Base-by-base conservation (phyloP, 176 grass and related monocot species). In the Eragrostis nindensis region DNA sequence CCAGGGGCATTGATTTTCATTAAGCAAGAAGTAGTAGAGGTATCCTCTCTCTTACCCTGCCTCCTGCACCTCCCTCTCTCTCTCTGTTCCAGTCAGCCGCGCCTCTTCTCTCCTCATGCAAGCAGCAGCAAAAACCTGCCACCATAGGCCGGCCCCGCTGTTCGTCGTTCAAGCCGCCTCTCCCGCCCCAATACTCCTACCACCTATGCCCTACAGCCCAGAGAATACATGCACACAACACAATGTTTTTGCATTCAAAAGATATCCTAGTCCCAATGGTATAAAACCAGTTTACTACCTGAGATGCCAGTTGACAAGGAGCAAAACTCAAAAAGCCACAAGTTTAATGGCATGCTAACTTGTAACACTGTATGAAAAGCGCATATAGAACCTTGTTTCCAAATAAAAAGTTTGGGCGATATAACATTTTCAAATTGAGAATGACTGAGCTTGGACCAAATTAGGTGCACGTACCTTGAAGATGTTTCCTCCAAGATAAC, bases 401-500 rank as follows among this genome's bases (percentile, higher is more conserved):
- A 74, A n/a, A 45, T 74, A 21, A 8, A 73, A 47, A 19, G 30
- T 43, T 10, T 10, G 49, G 40, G 8, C 13, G 53, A 52, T 10
- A 10, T 26, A 83, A 68, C 57, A 56, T n/a, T 26, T 15, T 9
- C n/a, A 21, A 77, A 70, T 2, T 24, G 52, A 47, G 4, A 50
- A 74, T 50, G 9, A 40, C 38, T 53, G 36, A 80, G 26, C 40
- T 27, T 73, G 43, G 42, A 82, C 29, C 22, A 39, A 79, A 71
- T 73, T 3, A 66, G 19, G 25, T 30, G 48, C 55, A 52, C 11
- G 18, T 83, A 94, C 95, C 89, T 89, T 75, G 84, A 26, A 79
- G 90, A 88, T 82, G 92, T 83, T 81, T 92, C 87, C 60, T 97
- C 95, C 71, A 97, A 73, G 40, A 97, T 64, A 84, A 97, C 80